These are phyloP conservation scores for Neonectria sp. DNA, from an alignment of 2,329 filamentous ascomycete species.

Conservation along the genomic window DNA sequence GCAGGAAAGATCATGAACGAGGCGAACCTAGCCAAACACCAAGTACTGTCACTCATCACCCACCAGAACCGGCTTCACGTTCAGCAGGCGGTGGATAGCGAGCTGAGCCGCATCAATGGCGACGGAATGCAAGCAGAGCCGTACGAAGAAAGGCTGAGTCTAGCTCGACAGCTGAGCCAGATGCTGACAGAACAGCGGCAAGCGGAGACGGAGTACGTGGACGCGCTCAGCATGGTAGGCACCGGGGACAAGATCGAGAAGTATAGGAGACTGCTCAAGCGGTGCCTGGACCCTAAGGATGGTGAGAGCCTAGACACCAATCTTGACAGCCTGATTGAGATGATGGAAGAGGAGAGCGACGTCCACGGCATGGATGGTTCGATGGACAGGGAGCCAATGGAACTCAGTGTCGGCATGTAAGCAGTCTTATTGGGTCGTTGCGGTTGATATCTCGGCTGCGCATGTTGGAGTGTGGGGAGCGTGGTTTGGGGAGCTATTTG, in stretches of 20 bases:
- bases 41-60: slow-evolving; percentile 64
- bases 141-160: slow-evolving; percentile 68
- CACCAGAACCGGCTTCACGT: slow-evolving; percentile 69
- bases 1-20: slow-evolving; percentile 67
- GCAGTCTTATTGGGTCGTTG: slow-evolving; percentile 25
- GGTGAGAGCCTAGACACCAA: slow-evolving; percentile 78
- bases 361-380: slow-evolving; percentile 55
- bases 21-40: slow-evolving; percentile 64
- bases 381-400: slow-evolving; percentile 51
- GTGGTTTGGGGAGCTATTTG: slow-evolving; percentile 14
- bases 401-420: slow-evolving; percentile 46
- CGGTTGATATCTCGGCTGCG: slow-evolving; percentile 32
- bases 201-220: slow-evolving; percentile 78
- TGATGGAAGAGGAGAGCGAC: slow-evolving; percentile 75
- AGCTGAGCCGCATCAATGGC: slow-evolving; percentile 67
- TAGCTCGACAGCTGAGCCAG: slow-evolving; percentile 71
- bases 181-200: slow-evolving; percentile 72
- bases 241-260: slow-evolving; percentile 81
- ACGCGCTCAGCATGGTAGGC: slow-evolving; percentile 77
- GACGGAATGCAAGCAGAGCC: slow-evolving; percentile 60
- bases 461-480: slow-evolving; percentile 36
- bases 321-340: slow-evolving; percentile 71
- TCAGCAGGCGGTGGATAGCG: slow-evolving; percentile 66
- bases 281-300: slow-evolving; percentile 77
- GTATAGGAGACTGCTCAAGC: slow-evolving; percentile 78